A percentile compares a stretch with the other conserved stretches of the same genome.
Evolutionary conservation across 495 filamentous ascomycete species (phyloP).

Genomic region (Durotheca rogersii): DNA sequence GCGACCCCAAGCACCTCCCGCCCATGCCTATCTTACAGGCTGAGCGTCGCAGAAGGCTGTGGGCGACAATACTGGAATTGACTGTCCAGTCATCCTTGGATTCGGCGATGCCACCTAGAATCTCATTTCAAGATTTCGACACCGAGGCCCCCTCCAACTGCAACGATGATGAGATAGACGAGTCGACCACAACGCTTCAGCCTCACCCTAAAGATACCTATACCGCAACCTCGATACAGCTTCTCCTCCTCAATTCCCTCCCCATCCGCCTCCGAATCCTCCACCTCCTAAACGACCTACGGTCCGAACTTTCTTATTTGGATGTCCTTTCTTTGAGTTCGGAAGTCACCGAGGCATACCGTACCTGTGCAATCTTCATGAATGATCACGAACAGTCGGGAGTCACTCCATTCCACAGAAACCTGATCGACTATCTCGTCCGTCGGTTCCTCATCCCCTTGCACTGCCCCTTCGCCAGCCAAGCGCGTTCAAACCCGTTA

Average conservation of each 20-base stretch:
- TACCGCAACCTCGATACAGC: conserved; percentile 56
- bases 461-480: conserved; percentile 54
- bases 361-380: conserved; percentile 30
- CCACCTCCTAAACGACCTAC: conserved; percentile 51
- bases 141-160: conserved; percentile 57
- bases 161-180: conserved; percentile 57
- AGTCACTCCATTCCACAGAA: conserved; percentile 35
- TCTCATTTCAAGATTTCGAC: conserved; percentile 53
- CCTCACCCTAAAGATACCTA: conserved; percentile 38
- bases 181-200: conserved; percentile 40
- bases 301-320: conserved; percentile 51
- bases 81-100: conserved; percentile 58
- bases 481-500: conserved; percentile 49
- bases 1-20: conserved; percentile 55
- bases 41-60: conserved; percentile 60
- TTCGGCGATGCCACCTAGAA: conserved; percentile 54
- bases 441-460: conserved; percentile 56
- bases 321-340: conserved; percentile 51
- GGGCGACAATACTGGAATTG: conserved; percentile 64
- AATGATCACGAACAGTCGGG: conserved; percentile 13
- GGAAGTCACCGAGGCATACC: conserved; percentile 43
- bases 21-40: conserved; percentile 48
- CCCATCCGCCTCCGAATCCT: conserved; percentile 51
- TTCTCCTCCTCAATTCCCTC: conserved; percentile 49
- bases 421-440: conserved; percentile 44